Conservation (phyloP, 768 basidiomycete species). For the Gloeostereum incarnatum region DNA sequence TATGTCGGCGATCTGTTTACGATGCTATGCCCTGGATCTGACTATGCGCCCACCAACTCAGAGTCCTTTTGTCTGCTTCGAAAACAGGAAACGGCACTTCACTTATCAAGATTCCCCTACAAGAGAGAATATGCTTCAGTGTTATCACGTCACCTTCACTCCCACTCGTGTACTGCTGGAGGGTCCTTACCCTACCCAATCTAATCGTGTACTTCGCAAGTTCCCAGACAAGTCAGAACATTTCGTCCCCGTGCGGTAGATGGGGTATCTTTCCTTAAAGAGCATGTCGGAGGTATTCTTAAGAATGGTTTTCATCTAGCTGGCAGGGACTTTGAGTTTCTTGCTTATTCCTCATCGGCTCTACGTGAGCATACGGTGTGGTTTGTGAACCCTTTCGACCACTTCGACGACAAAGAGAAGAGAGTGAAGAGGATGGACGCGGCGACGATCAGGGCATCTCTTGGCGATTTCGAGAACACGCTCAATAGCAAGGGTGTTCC, state of each 20-base stretch:
- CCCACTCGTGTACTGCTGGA: slow-evolving; percentile 69
- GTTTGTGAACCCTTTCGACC: slow-evolving; percentile 62
- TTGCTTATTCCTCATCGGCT: slow-evolving; percentile 76
- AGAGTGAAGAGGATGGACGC: no score
- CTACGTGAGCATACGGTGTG: slow-evolving; percentile 76
- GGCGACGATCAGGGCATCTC: slow-evolving; percentile 43
- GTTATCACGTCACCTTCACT: slow-evolving; percentile 68
- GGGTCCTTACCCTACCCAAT: slow-evolving; percentile 68
- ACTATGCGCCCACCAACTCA: slow-evolving; percentile 28
- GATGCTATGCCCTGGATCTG: slow-evolving; percentile 42
- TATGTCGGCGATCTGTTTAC: slow-evolving; percentile 41
- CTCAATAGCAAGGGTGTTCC: slow-evolving; percentile 30
- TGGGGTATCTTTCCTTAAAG: slow-evolving; percentile 40
- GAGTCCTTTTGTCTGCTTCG: slow-evolving; percentile 35
- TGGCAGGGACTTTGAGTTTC: slow-evolving; percentile 66
- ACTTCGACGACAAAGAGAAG: slow-evolving; percentile 23
- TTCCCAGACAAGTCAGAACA: slow-evolving; percentile 51
- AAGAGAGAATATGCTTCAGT: slow-evolving; percentile 41
- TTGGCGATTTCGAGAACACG: slow-evolving; percentile 59
- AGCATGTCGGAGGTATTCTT: slow-evolving; percentile 49
- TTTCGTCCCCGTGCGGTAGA: slow-evolving; percentile 65
- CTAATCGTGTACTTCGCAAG: slow-evolving; percentile 71
- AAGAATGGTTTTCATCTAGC: slow-evolving; percentile 62
- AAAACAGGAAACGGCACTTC: slow-evolving; percentile 23
- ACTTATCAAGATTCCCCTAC: slow-evolving; percentile 12